Conservation (phyloP, 2,329 filamentous ascomycete genomes). For the Colletotrichum chrysophilum region DNA sequence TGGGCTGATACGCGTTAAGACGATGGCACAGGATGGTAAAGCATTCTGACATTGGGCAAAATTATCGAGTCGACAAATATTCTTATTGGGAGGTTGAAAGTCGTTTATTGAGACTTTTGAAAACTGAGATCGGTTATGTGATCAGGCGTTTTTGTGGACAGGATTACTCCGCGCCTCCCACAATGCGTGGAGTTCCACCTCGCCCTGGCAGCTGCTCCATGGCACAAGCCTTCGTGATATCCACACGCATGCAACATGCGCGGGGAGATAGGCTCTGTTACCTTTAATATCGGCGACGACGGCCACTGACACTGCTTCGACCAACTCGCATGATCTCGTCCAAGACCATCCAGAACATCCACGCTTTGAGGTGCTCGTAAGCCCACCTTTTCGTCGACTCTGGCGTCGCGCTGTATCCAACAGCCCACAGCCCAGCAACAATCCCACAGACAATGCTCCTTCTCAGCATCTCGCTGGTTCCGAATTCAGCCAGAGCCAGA, state of each 20-base stretch:
- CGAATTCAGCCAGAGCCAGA: constrained; percentile 25
- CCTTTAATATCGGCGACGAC: neutral
- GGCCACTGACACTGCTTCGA: neutral
- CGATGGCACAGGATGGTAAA: neutral
- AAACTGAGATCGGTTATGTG: neutral
- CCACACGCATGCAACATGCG: neutral
- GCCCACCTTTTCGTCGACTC: constrained; percentile 22
- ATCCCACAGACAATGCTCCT: constrained; percentile 19
- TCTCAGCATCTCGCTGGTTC: constrained; percentile 22
- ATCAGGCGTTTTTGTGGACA: neutral
- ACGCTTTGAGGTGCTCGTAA: constrained; percentile 25
- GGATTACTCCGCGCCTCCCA: neutral
- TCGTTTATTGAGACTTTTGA: neutral
- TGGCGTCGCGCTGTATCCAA: constrained; percentile 25
- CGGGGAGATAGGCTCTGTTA: neutral
- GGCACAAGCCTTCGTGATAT: neutral
- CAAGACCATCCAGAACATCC: constrained; percentile 22
- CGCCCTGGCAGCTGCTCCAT: neutral
- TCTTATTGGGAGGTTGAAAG: neutral
- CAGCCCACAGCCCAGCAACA: constrained; percentile 22
- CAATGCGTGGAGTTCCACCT: neutral
- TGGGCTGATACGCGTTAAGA: neutral
- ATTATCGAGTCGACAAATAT: fast-evolving
- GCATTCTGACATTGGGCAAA: neutral
- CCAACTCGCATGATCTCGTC: constrained; percentile 24